Evolutionary conservation across 2,329 filamentous ascomycete genomes (phyloP), one percentile per base, ranked within the genome.

Genomic region (Dryadomyces quercivorus): DNA sequence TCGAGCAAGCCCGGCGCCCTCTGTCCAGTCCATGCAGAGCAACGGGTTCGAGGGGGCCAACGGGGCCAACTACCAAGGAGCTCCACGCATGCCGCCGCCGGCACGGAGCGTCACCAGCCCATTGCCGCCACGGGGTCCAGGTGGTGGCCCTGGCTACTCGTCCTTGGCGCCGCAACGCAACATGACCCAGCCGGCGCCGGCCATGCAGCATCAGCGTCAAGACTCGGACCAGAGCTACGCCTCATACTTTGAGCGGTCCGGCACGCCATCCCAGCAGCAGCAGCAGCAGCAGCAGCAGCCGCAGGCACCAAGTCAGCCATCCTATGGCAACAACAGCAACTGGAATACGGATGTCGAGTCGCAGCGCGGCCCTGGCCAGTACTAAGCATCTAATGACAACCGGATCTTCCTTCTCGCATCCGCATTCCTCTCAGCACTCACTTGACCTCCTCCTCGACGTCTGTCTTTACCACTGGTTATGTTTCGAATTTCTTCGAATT

Each of bases 121-220:
- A 0, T 45, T 67, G 51, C 61, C 62, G 31, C 40, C 21, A 21
- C 22, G 13, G 22, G 38, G 9, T 5, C 22, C 22, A 6, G 36
- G 31, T 40, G 22, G 22, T 9, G 12, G 4, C 7, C 18, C 15
- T 3, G 42, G 43, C 8, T 43, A 38, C 22, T 40, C 55, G 13
- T 42, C 42, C 15, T 56, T 44, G 42, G 42, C 60, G 31, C 67
- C 65, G 1, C 63, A 65, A 54, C 61, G 67, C 22, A 65, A 65
- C 56, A 67, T 67, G 66, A 69, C 67, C 10, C 64, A 65, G 1
- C 67, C 67, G 0, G 55, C 63, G 26, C 60, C 59, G 21, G 54
- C 13, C 55, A 56, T 53, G 60, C 15, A 22, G 22, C 58, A 59
- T 42, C 49, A 46, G 22, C 58, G 58, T 5, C 57, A 59, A 55